phyloP scores from a whole-genome alignment of 805 yeast species.

The Ogataea chonburiensis region DNA sequence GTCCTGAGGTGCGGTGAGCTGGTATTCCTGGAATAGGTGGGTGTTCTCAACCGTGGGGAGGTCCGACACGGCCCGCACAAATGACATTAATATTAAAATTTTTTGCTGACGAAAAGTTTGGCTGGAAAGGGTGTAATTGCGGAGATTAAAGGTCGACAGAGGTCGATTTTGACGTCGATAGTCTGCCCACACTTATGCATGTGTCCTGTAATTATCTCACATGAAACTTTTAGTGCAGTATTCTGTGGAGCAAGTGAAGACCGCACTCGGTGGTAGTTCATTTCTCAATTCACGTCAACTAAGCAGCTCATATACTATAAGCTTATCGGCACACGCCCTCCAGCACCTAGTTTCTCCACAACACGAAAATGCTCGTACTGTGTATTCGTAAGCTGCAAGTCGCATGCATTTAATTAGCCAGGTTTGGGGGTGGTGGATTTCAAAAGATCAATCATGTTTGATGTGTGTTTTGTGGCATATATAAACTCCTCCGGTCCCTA shows the following conservation, averaged over 20 bases:
- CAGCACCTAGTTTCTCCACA: too few relatives aligned
- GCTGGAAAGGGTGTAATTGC: conserved; percentile 1
- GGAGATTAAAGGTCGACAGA: too few relatives aligned
- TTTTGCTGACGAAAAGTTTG: too few relatives aligned
- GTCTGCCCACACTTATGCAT: neutral
- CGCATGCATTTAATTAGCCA: conserved; percentile 10
- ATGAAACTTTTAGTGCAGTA: conserved; percentile 4
- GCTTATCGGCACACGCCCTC: neutral
- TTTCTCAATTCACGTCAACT: neutral
- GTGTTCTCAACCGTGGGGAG: conserved; percentile 34
- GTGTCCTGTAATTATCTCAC: conserved; percentile 1
- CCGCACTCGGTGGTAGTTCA: neutral
- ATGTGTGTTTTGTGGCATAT: conserved; percentile 13
- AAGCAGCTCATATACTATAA: neutral
- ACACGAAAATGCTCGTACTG: too few relatives aligned
- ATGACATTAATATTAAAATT: conserved; percentile 3
- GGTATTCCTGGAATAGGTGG: conserved; percentile 24
- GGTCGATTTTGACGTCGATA: too few relatives aligned
- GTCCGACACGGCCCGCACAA: conserved; percentile 19
- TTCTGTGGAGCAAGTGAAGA: neutral
- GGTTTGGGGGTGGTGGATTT: conserved; percentile 5
- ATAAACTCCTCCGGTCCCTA: conserved; percentile 1
- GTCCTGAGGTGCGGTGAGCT: conserved; percentile 27
- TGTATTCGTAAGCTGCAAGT: neutral
- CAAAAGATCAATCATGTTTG: conserved; percentile 10